Evolutionary conservation across 106 monocot genomes (phyloP).

Genomic region (Dendrobium chrysotoxum): DNA sequence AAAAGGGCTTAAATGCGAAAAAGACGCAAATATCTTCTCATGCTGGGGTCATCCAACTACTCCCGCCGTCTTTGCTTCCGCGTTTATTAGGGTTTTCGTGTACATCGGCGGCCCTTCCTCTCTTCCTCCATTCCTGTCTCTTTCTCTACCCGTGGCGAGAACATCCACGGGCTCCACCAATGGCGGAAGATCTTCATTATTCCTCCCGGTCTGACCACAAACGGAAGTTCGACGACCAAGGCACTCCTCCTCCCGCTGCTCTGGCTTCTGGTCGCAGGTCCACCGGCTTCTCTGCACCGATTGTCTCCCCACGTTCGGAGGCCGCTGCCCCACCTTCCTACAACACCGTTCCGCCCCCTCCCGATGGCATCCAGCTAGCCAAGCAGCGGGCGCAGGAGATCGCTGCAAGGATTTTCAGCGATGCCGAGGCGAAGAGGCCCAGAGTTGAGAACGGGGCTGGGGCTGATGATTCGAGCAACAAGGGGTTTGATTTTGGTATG

Average conservation of each 20-base stretch:
- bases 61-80: background rate
- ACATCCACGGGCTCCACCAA: constrained; percentile 2
- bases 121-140: background rate
- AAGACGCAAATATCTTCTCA: too few relatives aligned
- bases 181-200: constrained; percentile 61
- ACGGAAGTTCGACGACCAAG: constrained; percentile 70
- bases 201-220: constrained; percentile 58
- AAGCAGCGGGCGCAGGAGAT: constrained; percentile 88
- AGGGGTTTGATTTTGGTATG: constrained; percentile 4
- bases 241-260: background rate
- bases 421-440: constrained; percentile 81
- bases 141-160: background rate
- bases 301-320: constrained; percentile 18
- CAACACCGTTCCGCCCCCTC: constrained; percentile 64
- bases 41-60: background rate
- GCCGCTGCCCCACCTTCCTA: constrained; percentile 34
- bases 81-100: background rate
- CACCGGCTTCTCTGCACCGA: constrained; percentile 66
- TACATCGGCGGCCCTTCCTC: background rate
- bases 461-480: constrained; percentile 21
- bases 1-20: too few relatives aligned
- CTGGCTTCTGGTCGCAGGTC: constrained; percentile 36
- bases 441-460: constrained; percentile 47
- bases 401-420: constrained; percentile 64
- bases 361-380: constrained; percentile 67